A percentile compares a stretch with the other conserved stretches of the same genome.
phyloP scores from a whole-genome alignment of 768 basidiomycete species.

The Hydnomerulius pinastri region DNA sequence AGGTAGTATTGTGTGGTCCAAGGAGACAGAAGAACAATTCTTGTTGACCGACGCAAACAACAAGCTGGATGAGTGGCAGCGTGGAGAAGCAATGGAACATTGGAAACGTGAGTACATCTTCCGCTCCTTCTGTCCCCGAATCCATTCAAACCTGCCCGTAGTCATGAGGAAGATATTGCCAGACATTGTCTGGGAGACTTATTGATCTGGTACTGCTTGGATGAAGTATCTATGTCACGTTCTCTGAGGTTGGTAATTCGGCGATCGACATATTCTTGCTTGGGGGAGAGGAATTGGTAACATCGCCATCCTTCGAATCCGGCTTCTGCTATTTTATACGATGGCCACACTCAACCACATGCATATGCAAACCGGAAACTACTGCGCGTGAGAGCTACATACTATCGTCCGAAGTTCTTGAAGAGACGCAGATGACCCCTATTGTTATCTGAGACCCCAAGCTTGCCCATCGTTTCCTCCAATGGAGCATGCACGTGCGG shows the following conservation, averaged over 20 bases:
- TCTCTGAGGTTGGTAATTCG: background rate
- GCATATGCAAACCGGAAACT: too few relatives aligned
- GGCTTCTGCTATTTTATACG: too few relatives aligned
- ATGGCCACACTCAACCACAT: too few relatives aligned
- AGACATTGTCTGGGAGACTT: slow-evolving; percentile 76
- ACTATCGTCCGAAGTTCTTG: too few relatives aligned
- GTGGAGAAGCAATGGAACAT: slow-evolving; percentile 62
- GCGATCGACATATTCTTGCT: background rate
- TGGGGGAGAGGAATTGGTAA: background rate
- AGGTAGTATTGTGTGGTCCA: slow-evolving; percentile 17
- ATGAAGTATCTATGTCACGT: background rate
- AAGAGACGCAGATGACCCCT: too few relatives aligned
- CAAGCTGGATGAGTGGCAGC: slow-evolving; percentile 65
- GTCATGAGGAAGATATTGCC: slow-evolving; percentile 83
- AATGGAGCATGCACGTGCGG: too few relatives aligned
- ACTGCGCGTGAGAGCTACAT: too few relatives aligned
- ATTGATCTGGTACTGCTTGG: slow-evolving; percentile 38
- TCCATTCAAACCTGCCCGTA: slow-evolving; percentile 28
- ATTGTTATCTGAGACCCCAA: too few relatives aligned
- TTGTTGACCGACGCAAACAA: slow-evolving; percentile 66
- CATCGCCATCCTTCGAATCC: too few relatives aligned
- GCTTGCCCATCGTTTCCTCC: too few relatives aligned
- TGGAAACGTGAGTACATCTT: slow-evolving; percentile 63
- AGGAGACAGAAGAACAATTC: slow-evolving; percentile 42
- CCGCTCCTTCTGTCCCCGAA: background rate